Evolutionary conservation across 805 yeast genomes (phyloP).

Genomic region (Candida vartiovaarae): DNA sequence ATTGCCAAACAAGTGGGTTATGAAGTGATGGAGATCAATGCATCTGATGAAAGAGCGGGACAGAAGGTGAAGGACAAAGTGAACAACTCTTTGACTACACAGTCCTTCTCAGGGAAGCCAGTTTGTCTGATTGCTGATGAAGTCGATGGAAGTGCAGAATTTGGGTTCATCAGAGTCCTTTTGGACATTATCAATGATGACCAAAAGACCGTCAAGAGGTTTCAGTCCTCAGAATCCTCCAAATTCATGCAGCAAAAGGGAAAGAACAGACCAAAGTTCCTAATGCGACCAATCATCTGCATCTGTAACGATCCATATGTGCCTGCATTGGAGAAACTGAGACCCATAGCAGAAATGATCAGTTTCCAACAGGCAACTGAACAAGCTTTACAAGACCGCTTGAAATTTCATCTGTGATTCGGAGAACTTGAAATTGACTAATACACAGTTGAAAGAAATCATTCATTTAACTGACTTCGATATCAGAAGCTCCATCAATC

Average conservation of each 20-base stretch:
- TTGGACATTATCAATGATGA: constrained; percentile 58
- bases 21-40: constrained; percentile 76
- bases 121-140: constrained; percentile 85
- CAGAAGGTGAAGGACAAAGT: constrained; percentile 47
- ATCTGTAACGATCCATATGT: constrained; percentile 86
- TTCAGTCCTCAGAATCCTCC: constrained; percentile 21
- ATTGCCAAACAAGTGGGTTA: constrained; percentile 79
- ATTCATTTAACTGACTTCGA: constrained; percentile 74
- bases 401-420: constrained; percentile 44
- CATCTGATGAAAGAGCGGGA: constrained; percentile 72
- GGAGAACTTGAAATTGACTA: constrained; percentile 46
- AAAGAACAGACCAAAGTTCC: constrained; percentile 32
- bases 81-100: constrained; percentile 54
- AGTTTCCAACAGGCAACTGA: constrained; percentile 54
- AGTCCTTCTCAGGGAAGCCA: constrained; percentile 65
- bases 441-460: constrained; percentile 52
- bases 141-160: constrained; percentile 72
- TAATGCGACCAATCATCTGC: constrained; percentile 83
- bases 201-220: constrained; percentile 37
- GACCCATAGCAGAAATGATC: constrained; percentile 68
- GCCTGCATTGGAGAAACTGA: constrained; percentile 63
- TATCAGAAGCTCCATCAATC: constrained; percentile 77
- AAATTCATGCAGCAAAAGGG: constrained; percentile 21
- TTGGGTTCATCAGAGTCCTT: constrained; percentile 51
- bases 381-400: constrained; percentile 37